A percentile compares a stretch with the other conserved stretches of the same genome.
phyloP scores from a whole-genome alignment of 805 yeast species.

The Candida palmyrensis region DNA sequence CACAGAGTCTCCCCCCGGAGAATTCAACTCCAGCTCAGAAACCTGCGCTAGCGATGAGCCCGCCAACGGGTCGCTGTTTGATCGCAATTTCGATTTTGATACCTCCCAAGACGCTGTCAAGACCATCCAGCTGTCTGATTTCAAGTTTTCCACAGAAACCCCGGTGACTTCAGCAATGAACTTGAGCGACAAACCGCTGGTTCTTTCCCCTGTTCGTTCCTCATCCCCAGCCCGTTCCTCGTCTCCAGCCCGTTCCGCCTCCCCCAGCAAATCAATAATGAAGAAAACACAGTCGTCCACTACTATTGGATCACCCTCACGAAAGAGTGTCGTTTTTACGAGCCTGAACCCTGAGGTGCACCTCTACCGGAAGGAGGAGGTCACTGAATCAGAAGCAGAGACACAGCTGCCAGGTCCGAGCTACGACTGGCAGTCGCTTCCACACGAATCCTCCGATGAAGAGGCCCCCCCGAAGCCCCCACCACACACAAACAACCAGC shows the following conservation, averaged over 20 bases:
- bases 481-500: constrained; percentile 12
- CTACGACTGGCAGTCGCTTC: constrained; percentile 5
- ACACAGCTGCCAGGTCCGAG: constrained; percentile 1
- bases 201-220: no score
- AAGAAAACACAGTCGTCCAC: constrained; percentile 15
- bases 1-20: no score
- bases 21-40: constrained; percentile 37
- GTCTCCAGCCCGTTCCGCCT: constrained; percentile 7
- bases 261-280: constrained; percentile 39
- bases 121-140: constrained; percentile 12
- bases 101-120: constrained; percentile 9
- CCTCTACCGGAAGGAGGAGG: constrained; percentile 15
- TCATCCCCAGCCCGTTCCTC: constrained; percentile 4
- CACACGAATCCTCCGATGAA: constrained; percentile 3
- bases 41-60: constrained; percentile 32
- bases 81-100: constrained; percentile 18
- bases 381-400: constrained; percentile 3
- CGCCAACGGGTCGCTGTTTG: constrained; percentile 9
- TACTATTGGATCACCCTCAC: constrained; percentile 25
- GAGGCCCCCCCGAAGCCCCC: constrained; percentile 27
- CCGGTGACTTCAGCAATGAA: constrained; percentile 17
- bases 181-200: constrained; percentile 7
- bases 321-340: constrained; percentile 34
- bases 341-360: constrained; percentile 25
- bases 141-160: constrained; percentile 22